Percentiles rank a stretch among this genome's conserved stretches.
These are phyloP conservation scores for Moricandia arvensis DNA, from an alignment of 345 rosid species.

Conservation along the genomic window DNA sequence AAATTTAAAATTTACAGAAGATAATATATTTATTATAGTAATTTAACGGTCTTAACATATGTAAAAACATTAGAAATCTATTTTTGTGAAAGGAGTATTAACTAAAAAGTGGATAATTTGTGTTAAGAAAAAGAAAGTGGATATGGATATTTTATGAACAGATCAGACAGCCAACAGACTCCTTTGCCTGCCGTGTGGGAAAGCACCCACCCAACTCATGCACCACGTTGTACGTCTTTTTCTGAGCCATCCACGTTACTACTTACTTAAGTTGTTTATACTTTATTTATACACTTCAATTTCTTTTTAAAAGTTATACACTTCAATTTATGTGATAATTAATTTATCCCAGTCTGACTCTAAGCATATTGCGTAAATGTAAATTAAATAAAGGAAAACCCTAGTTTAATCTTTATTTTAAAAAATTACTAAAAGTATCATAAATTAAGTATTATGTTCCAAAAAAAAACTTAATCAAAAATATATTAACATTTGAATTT, in stretches of 20 bases:
- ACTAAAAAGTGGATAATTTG: slow-evolving; percentile 5
- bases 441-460: too few relatives aligned
- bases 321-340: not conserved
- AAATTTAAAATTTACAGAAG: too few relatives aligned
- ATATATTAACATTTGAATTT: too few relatives aligned
- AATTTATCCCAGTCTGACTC: not conserved
- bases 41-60: too few relatives aligned
- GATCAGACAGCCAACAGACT: slow-evolving; percentile 10
- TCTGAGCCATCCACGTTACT: slow-evolving; percentile 3
- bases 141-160: slow-evolving; percentile 9
- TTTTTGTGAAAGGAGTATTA: too few relatives aligned
- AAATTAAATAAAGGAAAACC: not conserved
- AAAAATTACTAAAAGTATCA: too few relatives aligned
- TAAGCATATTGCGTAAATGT: not conserved
- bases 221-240: slow-evolving; percentile 15
- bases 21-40: too few relatives aligned
- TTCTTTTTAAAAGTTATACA: not conserved
- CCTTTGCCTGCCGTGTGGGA: slow-evolving; percentile 36
- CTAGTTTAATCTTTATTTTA: too few relatives aligned
- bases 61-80: too few relatives aligned
- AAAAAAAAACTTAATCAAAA: too few relatives aligned
- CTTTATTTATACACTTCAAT: not conserved
- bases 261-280: not conserved
- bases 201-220: slow-evolving; percentile 9
- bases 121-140: slow-evolving; percentile 3